These are phyloP conservation scores for Penicillium crystallinum DNA, from an alignment of 495 filamentous ascomycete genomes.

Conservation along the genomic window DNA sequence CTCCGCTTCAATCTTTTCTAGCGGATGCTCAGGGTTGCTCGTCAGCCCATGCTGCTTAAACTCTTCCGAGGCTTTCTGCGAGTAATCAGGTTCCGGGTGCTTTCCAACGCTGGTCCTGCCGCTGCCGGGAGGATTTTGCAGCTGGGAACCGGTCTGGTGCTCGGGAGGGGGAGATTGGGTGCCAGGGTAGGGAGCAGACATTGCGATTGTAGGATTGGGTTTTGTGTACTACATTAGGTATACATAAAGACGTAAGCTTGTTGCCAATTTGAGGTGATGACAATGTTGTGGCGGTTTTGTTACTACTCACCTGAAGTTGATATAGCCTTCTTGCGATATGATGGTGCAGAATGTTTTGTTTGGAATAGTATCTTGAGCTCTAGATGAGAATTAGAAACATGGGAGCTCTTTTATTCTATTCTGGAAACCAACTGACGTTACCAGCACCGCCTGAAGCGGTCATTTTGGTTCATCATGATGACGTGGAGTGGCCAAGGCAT, in stretches of 20 bases:
- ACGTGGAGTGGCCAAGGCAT: conserved; percentile 9
- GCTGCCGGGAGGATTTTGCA: conserved; percentile 47
- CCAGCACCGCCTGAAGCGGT: conserved; percentile 10
- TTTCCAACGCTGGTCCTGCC: conserved; percentile 50
- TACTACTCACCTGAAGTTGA: not conserved
- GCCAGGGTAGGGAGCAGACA: conserved; percentile 48
- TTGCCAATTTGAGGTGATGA: not conserved
- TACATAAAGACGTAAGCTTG: not conserved
- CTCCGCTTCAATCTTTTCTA: conserved; percentile 63
- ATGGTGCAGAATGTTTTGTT: not conserved
- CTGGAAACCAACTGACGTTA: conserved; percentile 14
- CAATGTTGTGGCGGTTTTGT: not conserved
- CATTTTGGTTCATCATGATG: conserved; percentile 24
- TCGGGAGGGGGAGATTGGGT: conserved; percentile 81
- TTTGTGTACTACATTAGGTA: not conserved
- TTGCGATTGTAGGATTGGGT: conserved; percentile 15
- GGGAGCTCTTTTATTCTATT: not conserved
- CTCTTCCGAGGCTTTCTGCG: conserved; percentile 36
- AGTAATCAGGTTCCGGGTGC: conserved; percentile 28
- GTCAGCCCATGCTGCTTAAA: conserved; percentile 27
- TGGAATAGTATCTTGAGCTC: not conserved
- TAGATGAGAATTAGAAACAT: not conserved
- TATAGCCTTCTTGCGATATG: not conserved
- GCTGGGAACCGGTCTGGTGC: conserved; percentile 59
- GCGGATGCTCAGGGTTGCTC: conserved; percentile 64